Conservation (phyloP, 1,284 basidiomycete species). For the Trichosporon sp. region DNA sequence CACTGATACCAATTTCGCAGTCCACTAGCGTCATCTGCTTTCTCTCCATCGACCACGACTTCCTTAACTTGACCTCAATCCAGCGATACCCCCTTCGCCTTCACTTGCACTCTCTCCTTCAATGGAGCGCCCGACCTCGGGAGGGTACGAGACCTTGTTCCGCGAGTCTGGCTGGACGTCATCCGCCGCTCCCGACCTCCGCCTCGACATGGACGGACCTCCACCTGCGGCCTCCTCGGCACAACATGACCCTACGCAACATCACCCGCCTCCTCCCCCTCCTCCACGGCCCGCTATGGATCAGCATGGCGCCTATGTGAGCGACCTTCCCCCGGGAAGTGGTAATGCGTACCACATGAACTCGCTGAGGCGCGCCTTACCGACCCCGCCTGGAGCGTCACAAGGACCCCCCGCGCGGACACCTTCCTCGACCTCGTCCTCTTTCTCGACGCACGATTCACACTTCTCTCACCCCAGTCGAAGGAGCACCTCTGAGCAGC, state of each 20-base stretch:
- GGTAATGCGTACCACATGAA: not conserved
- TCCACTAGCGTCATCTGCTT: not conserved
- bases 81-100: not conserved
- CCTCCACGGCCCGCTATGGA: not conserved
- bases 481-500: not conserved
- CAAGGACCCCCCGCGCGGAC: not conserved
- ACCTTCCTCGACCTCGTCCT: not conserved
- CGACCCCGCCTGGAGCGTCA: not conserved
- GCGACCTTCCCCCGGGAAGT: not conserved
- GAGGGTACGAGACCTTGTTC: constrained; percentile 2
- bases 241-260: not conserved
- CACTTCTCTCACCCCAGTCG: not conserved
- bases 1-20: not conserved
- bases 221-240: not conserved
- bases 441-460: not conserved
- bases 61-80: not conserved
- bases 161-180: not conserved
- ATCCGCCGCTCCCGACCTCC: not conserved
- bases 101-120: not conserved
- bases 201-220: not conserved
- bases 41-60: not conserved
- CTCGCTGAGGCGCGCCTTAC: not conserved
- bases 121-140: not conserved
- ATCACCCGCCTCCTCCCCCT: not conserved
- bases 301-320: not conserved